Conservation (phyloP, 495 filamentous ascomycete genomes). For the Patellaria atrata region DNA sequence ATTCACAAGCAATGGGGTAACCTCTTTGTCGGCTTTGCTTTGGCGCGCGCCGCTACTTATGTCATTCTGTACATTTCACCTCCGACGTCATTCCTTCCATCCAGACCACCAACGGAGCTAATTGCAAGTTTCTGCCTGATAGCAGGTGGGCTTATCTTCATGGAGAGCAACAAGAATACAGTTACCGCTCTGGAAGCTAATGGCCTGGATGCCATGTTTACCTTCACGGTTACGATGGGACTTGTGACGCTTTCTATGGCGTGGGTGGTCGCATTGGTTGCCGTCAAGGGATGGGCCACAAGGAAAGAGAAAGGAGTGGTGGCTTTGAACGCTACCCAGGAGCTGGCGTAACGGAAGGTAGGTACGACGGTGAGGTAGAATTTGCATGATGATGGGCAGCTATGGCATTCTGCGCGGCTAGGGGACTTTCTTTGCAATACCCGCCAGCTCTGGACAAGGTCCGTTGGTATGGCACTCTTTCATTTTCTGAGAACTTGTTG, state of each 20-base stretch:
- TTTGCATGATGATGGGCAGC: too few relatives aligned
- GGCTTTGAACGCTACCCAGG: conserved; percentile 10
- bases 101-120: conserved; percentile 83
- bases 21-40: conserved; percentile 65
- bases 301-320: conserved; percentile 36
- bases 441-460: too few relatives aligned
- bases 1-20: conserved; percentile 91
- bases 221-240: conserved; percentile 82
- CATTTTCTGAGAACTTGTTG: too few relatives aligned
- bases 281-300: conserved; percentile 83
- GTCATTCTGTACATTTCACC: conserved; percentile 64
- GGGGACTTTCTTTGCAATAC: too few relatives aligned
- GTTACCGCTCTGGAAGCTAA: conserved; percentile 64
- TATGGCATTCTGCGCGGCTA: too few relatives aligned
- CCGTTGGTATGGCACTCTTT: too few relatives aligned
- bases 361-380: background rate
- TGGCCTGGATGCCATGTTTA: conserved; percentile 72
- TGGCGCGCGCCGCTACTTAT: conserved; percentile 70
- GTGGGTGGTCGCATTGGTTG: conserved; percentile 59
- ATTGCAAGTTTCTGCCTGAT: conserved; percentile 76
- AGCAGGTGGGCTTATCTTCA: conserved; percentile 79
- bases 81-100: conserved; percentile 70
- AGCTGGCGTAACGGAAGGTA: conserved; percentile 8
- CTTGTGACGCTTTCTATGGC: conserved; percentile 74
- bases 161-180: conserved; percentile 69